A percentile compares a stretch with the other conserved stretches of the same genome.
Evolutionary conservation across 2,329 filamentous ascomycete genomes (phyloP).

Genomic region (Stemphylium lycopersici): DNA sequence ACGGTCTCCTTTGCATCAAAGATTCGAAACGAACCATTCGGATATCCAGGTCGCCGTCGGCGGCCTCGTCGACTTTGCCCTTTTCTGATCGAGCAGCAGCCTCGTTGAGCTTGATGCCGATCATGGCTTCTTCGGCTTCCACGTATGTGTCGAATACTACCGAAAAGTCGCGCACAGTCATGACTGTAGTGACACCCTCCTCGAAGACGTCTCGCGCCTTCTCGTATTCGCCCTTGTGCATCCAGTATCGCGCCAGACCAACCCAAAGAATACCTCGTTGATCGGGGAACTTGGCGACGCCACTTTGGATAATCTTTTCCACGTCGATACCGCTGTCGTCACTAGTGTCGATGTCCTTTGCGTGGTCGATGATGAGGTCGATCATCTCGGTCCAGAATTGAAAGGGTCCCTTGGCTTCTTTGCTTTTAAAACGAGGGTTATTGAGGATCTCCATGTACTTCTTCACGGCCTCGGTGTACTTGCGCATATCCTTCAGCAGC

Average conservation of each 20-base stretch:
- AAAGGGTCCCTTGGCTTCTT: conserved; percentile 91
- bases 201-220: conserved; percentile 92
- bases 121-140: conserved; percentile 96
- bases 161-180: conserved; percentile 98
- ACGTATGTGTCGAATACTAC: conserved; percentile 95
- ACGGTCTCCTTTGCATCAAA: conserved; percentile 94
- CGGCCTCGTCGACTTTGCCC: conserved; percentile 76
- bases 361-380: conserved; percentile 88
- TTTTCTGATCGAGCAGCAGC: conserved; percentile 81
- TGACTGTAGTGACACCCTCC: conserved; percentile 94
- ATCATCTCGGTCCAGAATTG: conserved; percentile 99
- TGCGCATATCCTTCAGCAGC: conserved; percentile 76
- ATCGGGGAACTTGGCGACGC: conserved; percentile 87
- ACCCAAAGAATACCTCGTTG: conserved; percentile 96
- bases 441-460: conserved; percentile 92
- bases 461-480: conserved; percentile 89
- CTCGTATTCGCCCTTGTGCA: conserved; percentile 89
- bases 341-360: conserved; percentile 80
- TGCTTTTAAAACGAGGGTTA: conserved; percentile 88
- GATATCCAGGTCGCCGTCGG: conserved; percentile 93
- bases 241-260: conserved; percentile 95
- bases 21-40: conserved; percentile 98
- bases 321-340: conserved; percentile 86
- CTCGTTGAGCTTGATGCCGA: conserved; percentile 87
- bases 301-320: conserved; percentile 89